phyloP scores from a whole-genome alignment of 805 yeast genomes.

The Ogataea ganodermae region DNA sequence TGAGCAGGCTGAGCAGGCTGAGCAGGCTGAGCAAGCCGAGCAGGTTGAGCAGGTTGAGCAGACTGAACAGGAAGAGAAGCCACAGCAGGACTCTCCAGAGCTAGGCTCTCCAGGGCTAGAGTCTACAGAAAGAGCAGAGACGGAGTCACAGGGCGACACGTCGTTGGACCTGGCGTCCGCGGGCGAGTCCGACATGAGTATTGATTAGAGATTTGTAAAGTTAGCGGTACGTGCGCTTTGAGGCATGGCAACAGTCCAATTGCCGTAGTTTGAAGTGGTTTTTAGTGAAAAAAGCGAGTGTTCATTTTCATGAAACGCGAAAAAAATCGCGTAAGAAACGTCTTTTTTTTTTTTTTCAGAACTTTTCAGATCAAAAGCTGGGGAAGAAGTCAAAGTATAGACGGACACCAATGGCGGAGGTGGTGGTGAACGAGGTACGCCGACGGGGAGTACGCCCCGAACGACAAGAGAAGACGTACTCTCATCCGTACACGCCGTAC shows the following conservation, averaged over 20 bases:
- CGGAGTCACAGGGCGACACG: not conserved
- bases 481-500: slow-evolving; percentile 85
- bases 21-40: slow-evolving; percentile 4
- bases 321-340: not conserved
- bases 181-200: slow-evolving; percentile 15
- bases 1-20: slow-evolving; percentile 2
- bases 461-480: slow-evolving; percentile 35
- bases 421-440: slow-evolving; percentile 18
- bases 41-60: not conserved
- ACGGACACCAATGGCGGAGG: slow-evolving; percentile 22
- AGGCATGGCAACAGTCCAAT: no score
- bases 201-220: slow-evolving; percentile 10
- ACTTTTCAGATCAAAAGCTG: not conserved
- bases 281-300: not conserved
- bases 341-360: not conserved
- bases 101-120: not conserved
- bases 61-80: not conserved
- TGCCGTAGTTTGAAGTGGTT: not conserved
- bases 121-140: not conserved
- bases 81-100: no score
- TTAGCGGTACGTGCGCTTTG: not conserved
- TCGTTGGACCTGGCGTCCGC: not conserved
- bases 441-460: not conserved
- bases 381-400: not conserved
- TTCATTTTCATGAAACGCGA: not conserved